Evolutionary conservation across 805 yeast genomes (phyloP).

Genomic region (Candida morakotiae): DNA sequence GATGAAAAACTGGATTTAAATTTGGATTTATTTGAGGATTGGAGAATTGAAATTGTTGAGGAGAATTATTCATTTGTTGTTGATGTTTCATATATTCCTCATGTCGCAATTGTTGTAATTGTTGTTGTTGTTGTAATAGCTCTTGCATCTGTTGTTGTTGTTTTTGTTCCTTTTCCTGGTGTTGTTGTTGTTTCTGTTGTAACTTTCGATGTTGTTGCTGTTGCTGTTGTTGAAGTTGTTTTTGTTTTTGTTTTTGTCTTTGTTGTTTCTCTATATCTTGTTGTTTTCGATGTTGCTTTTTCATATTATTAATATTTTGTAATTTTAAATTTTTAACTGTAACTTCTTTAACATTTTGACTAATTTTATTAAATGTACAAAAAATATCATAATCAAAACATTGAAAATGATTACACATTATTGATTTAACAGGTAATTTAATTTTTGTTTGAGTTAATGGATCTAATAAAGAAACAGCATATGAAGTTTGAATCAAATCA

Average conservation of each 20-base stretch:
- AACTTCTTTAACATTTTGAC: conserved; percentile 24
- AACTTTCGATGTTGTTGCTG: neutral
- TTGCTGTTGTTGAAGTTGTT: neutral
- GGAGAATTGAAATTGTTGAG: neutral
- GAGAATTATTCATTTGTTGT: neutral
- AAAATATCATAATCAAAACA: conserved; percentile 42
- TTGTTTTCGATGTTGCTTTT: conserved; percentile 1
- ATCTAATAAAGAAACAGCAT: conserved; percentile 35
- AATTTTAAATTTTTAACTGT: conserved; percentile 20
- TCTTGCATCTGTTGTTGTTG: neutral
- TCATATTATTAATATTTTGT: conserved; percentile 6
- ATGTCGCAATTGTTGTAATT: neutral
- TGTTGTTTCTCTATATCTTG: neutral
- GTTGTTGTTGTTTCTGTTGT: neutral
- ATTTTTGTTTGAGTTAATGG: conserved; percentile 38
- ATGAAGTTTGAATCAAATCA: conserved; percentile 15
- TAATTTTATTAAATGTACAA: conserved; percentile 34
- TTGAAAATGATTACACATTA: conserved; percentile 36
- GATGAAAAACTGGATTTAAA: neutral
- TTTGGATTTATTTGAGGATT: neutral
- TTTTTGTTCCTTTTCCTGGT: neutral
- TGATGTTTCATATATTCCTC: neutral
- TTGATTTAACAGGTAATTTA: conserved; percentile 36
- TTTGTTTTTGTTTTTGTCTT: neutral
- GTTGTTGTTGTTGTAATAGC: neutral